Percentiles rank a stretch among this genome's conserved stretches.
These are phyloP conservation scores for Stagonosporopsis cucurbitacearum DNA, from an alignment of 2,329 filamentous ascomycete species.

Conservation along the genomic window DNA sequence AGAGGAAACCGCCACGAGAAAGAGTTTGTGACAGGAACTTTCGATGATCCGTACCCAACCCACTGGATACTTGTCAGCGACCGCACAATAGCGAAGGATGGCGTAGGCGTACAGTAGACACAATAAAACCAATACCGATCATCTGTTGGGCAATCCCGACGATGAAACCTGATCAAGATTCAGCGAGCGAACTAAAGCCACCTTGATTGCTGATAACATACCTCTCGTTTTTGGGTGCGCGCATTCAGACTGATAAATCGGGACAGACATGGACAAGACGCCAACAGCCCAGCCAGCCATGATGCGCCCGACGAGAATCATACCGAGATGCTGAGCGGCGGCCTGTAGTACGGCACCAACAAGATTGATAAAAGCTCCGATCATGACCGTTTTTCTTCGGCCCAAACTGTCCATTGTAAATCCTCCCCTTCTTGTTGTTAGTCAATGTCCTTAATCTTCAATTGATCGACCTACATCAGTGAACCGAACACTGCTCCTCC, in stretches of 20 bases:
- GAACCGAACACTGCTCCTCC: constrained; percentile 64
- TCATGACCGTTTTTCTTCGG: constrained; percentile 64
- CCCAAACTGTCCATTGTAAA: constrained; percentile 68
- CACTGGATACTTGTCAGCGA: no score
- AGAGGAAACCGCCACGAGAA: constrained; percentile 55
- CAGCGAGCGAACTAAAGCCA: background rate
- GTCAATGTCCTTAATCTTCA: background rate
- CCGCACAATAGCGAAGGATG: no score
- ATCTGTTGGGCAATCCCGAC: constrained; percentile 65
- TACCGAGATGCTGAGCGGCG: constrained; percentile 61
- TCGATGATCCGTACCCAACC: constrained; percentile 55
- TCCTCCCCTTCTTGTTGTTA: constrained; percentile 50
- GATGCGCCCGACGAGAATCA: constrained; percentile 66
- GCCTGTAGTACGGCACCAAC: constrained; percentile 66
- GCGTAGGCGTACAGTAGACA: no score
- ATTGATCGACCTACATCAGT: constrained; percentile 48
- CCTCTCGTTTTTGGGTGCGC: constrained; percentile 66
- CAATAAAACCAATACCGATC: constrained; percentile 64
- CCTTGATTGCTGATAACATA: background rate
- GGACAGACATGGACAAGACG: constrained; percentile 65
- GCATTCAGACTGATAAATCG: constrained; percentile 69
- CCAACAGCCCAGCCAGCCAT: constrained; percentile 66
- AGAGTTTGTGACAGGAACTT: constrained; percentile 45
- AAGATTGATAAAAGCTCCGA: constrained; percentile 64
- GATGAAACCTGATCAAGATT: constrained; percentile 50